Evolutionary conservation across 352 stramenopile species (phyloP).

Genomic region (Phytophthora megakarya): DNA sequence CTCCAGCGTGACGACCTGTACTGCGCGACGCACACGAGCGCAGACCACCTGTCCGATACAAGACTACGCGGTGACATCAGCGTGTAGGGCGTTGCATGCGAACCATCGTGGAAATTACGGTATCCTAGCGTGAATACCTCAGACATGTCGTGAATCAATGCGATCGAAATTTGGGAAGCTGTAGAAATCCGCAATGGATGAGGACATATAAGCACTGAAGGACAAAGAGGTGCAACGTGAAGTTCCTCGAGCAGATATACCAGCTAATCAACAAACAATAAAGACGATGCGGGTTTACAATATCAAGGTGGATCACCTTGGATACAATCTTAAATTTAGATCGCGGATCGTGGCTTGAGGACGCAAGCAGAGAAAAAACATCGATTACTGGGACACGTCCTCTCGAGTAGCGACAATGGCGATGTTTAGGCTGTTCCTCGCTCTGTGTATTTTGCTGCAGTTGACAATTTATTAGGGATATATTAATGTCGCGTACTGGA

Average conservation of each 20-base stretch:
- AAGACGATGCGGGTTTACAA: constrained; percentile 1
- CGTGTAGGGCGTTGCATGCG: not conserved
- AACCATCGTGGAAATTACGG: not conserved
- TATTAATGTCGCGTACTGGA: constrained; percentile 21
- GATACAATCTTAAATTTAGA: not conserved
- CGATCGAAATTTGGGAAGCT: not conserved
- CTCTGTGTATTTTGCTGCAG: not conserved
- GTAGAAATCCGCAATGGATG: not conserved
- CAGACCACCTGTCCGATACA: not conserved
- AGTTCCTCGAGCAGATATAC: not conserved
- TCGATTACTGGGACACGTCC: constrained; percentile 21
- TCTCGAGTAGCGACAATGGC: constrained; percentile 11
- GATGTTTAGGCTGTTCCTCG: constrained; percentile 11
- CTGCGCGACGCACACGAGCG: not conserved
- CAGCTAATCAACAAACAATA: not conserved
- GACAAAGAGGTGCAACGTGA: not conserved
- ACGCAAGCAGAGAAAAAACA: constrained; percentile 12
- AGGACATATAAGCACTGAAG: not conserved
- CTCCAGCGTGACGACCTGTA: not conserved
- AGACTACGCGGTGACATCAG: not conserved
- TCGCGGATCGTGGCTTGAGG: not conserved
- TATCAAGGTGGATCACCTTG: not conserved
- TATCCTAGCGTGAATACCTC: not conserved
- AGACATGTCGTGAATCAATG: not conserved
- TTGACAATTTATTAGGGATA: constrained; percentile 16